Percentiles rank a stretch among this genome's conserved stretches.
Conservation (phyloP, 768 basidiomycete genomes). For the Kwoniella sp. region DNA sequence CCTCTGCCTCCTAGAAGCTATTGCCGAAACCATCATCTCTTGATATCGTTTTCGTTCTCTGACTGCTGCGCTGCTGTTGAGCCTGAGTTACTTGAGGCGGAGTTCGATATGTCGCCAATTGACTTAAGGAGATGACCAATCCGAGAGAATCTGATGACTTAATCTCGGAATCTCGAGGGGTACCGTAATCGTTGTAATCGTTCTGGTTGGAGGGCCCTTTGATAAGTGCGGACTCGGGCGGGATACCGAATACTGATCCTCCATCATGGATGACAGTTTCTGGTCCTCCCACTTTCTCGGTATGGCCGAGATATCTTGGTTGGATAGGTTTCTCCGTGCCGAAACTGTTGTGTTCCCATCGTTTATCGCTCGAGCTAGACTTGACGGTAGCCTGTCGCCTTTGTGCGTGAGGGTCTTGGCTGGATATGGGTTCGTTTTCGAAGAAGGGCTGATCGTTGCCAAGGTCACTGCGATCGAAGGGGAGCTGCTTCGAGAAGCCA, state of each 20-base stretch:
- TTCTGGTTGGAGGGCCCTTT: not conserved
- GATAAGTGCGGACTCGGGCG: not conserved
- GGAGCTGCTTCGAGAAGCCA: not conserved
- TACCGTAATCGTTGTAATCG: not conserved
- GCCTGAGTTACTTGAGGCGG: not conserved
- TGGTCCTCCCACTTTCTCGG: not conserved
- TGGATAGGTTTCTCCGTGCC: not conserved
- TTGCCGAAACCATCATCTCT: not conserved
- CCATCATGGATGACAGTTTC: not conserved
- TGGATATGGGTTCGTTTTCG: not conserved
- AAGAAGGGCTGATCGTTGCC: not conserved
- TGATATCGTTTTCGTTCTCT: not conserved
- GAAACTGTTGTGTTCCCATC: not conserved
- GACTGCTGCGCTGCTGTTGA: not conserved
- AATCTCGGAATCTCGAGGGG: not conserved
- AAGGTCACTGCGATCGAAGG: not conserved
- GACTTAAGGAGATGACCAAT: not conserved
- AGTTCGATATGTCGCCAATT: not conserved
- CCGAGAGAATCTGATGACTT: not conserved
- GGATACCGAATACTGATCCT: not conserved
- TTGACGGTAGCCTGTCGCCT: too few relatives aligned
- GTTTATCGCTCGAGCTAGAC: not conserved
- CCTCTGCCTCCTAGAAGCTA: not conserved
- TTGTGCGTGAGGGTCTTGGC: too few relatives aligned
- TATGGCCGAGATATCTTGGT: not conserved